Evolutionary conservation across 139 green algal genomes (phyloP).

Genomic region (Chlamydomonas sp.): DNA sequence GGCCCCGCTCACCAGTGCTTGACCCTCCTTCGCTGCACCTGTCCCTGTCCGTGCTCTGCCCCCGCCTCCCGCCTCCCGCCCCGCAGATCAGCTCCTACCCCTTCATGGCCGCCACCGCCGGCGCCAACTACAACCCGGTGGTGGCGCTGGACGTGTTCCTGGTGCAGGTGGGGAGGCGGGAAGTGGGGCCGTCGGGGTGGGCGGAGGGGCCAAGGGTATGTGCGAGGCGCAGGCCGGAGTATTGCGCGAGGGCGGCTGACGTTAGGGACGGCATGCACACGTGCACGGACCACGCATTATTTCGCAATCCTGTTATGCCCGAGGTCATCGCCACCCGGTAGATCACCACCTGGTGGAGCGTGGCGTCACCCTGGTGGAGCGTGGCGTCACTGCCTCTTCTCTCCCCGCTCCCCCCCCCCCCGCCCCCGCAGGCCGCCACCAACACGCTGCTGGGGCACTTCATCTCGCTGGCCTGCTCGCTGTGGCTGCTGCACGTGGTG

Average conservation of each 20-base stretch:
- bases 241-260: neutral
- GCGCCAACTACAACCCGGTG: constrained; percentile 89
- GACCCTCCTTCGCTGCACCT: neutral
- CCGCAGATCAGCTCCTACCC: constrained; percentile 42
- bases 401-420: neutral
- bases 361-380: too few species aligned
- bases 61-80: neutral
- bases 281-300: too few species aligned
- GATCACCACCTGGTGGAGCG: too few species aligned
- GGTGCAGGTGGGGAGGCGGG: constrained; percentile 78
- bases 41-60: too few species aligned
- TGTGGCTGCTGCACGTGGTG: constrained; percentile 87
- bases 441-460: constrained; percentile 96
- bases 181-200: neutral
- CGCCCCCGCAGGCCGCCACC: constrained; percentile 77
- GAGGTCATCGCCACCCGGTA: neutral
- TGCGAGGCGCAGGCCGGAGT: neutral
- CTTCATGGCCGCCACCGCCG: constrained; percentile 28
- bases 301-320: too few species aligned
- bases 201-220: neutral
- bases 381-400: too few species aligned
- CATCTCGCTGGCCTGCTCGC: constrained; percentile 75
- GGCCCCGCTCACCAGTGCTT: neutral
- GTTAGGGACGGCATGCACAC: too few species aligned
- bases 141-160: constrained; percentile 99